Conservation (phyloP, 2,329 filamentous ascomycete genomes). For the Talaromyces atroroseus region DNA sequence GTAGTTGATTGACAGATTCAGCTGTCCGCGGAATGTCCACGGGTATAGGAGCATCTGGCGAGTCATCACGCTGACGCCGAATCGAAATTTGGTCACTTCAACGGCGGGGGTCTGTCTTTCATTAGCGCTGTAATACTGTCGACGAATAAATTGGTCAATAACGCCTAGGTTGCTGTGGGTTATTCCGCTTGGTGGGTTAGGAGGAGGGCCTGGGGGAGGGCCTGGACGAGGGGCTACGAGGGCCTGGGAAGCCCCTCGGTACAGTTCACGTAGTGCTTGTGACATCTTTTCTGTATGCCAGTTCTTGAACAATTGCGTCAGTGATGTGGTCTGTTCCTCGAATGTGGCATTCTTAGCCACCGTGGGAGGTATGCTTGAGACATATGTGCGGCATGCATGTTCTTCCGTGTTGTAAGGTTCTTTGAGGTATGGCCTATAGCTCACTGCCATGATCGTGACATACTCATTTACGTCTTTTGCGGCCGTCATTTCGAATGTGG, state of each 20-base stretch:
- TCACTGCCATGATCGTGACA: conserved; percentile 16
- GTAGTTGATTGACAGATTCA: conserved; percentile 16
- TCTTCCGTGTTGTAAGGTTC: conserved; percentile 13
- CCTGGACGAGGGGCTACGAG: conserved; percentile 4
- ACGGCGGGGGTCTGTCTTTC: background rate
- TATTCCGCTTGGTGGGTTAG: conserved; percentile 13
- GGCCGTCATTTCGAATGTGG: conserved; percentile 9
- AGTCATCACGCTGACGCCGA: conserved; percentile 17
- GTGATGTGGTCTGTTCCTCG: background rate
- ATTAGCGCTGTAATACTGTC: background rate
- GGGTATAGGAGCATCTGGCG: conserved; percentile 17
- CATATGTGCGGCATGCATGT: conserved; percentile 15
- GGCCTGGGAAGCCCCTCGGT: conserved; percentile 8
- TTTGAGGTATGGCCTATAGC: conserved; percentile 13
- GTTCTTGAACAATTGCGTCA: conserved; percentile 12
- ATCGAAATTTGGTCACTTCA: conserved; percentile 9
- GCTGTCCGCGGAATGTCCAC: conserved; percentile 15
- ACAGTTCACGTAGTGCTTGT: conserved; percentile 10
- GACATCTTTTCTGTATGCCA: conserved; percentile 12
- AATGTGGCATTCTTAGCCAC: conserved; percentile 10
- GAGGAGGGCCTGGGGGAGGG: conserved; percentile 4
- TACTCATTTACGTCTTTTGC: conserved; percentile 4
- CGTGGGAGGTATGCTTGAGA: conserved; percentile 11
- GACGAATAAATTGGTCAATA: conserved; percentile 10
- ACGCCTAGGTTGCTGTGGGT: conserved; percentile 14